Evolutionary conservation across 2,329 filamentous ascomycete genomes (phyloP).

Genomic region (Dendryphion nanum): DNA sequence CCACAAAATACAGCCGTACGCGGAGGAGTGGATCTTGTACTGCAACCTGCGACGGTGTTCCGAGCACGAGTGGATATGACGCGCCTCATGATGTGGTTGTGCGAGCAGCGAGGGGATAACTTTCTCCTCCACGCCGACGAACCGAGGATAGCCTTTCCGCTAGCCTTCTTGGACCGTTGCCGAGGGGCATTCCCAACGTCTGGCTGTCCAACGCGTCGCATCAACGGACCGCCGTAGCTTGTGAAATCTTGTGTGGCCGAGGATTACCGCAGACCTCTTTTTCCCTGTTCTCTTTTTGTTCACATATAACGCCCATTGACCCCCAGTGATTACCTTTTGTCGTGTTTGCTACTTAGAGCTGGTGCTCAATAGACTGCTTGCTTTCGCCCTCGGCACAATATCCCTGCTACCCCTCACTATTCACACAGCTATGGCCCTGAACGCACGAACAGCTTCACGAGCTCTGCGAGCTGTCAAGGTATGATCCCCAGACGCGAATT

Average conservation of each 20-base stretch:
- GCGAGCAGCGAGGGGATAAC: constrained; percentile 4
- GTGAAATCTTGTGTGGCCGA: constrained; percentile 25
- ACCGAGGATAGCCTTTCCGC: constrained; percentile 31
- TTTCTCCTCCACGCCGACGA: constrained; percentile 7
- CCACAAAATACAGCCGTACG: neutral
- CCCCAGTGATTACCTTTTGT: constrained; percentile 2
- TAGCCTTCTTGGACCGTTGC: constrained; percentile 23
- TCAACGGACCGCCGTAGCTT: constrained; percentile 19
- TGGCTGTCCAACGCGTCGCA: constrained; percentile 17
- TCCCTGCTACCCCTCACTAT: constrained; percentile 28
- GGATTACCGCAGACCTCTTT: constrained; percentile 21
- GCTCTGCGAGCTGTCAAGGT: constrained; percentile 66
- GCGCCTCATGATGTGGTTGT: neutral
- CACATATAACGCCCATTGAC: constrained; percentile 10
- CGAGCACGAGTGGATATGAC: neutral
- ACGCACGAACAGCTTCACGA: constrained; percentile 60
- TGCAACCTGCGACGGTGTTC: neutral
- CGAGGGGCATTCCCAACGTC: constrained; percentile 27
- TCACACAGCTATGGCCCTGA: constrained; percentile 59
- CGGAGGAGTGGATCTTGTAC: neutral
- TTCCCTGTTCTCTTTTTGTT: constrained; percentile 6
- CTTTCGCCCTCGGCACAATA: constrained; percentile 18
- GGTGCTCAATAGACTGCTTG: constrained; percentile 8
- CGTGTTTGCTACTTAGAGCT: constrained; percentile 13
- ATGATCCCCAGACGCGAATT: constrained; percentile 27